Percentiles rank a stretch among this genome's conserved stretches.
phyloP scores from a whole-genome alignment of 2,329 filamentous ascomycete genomes.

The Talaromyces rugulosus region DNA sequence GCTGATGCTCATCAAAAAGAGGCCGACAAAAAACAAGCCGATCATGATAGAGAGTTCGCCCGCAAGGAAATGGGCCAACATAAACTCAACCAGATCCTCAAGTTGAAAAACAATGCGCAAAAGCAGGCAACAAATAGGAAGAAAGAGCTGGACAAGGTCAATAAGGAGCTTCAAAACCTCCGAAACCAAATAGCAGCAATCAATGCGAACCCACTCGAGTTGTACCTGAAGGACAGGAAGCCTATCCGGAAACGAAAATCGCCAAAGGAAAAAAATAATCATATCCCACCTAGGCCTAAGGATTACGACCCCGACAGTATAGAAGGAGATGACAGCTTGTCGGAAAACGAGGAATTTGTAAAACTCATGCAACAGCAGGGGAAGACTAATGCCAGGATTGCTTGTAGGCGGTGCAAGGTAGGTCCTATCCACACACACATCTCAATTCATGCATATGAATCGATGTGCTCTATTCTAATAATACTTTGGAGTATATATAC shows the following conservation, averaged over 20 bases:
- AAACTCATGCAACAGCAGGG: background rate
- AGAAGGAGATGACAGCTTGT: slow-evolving; percentile 8
- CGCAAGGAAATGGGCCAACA: background rate
- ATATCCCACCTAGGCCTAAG: background rate
- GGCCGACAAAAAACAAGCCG: background rate
- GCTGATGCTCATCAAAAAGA: background rate
- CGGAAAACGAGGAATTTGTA: background rate
- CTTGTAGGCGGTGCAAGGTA: slow-evolving; percentile 11
- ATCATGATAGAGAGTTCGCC: background rate
- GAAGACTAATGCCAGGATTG: background rate
- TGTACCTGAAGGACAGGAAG: background rate
- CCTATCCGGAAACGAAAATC: background rate
- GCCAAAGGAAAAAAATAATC: background rate
- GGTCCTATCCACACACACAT: background rate
- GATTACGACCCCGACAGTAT: background rate
- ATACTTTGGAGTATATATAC: background rate
- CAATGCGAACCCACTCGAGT: background rate
- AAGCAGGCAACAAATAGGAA: background rate
- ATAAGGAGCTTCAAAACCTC: background rate
- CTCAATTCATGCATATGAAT: too few relatives aligned
- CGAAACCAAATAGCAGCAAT: background rate
- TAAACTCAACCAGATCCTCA: background rate
- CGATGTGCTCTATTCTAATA: background rate
- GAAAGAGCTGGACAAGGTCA: background rate
- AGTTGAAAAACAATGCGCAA: background rate